These are phyloP conservation scores for Niveomyces coronatus DNA, from an alignment of 2,329 filamentous ascomycete species.

Conservation along the genomic window DNA sequence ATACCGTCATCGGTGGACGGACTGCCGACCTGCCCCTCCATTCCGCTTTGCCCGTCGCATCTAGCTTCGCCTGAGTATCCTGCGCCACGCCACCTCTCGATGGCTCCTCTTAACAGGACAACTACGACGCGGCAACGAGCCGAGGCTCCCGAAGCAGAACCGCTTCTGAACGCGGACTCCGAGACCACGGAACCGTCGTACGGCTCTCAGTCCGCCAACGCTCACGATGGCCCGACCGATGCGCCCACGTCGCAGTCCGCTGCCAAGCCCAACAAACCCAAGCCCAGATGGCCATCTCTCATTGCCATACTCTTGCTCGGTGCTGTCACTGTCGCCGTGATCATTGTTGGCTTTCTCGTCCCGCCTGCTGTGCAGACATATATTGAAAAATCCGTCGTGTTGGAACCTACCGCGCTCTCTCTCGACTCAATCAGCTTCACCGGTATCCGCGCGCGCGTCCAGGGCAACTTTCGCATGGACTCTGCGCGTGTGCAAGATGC, in stretches of 20 bases:
- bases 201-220: conserved; percentile 1
- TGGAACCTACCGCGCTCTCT: conserved; percentile 75
- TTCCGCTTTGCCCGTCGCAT: too few relatives aligned
- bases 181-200: conserved; percentile 1
- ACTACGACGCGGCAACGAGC: conserved; percentile 1
- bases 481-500: conserved; percentile 62
- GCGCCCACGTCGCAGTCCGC: conserved; percentile 1
- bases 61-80: too few relatives aligned
- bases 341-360: conserved; percentile 69
- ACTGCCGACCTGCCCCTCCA: too few relatives aligned
- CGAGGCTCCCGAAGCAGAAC: conserved; percentile 3
- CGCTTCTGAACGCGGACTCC: conserved; percentile 1
- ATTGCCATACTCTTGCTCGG: conserved; percentile 61
- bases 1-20: too few relatives aligned
- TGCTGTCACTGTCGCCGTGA: conserved; percentile 52
- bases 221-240: conserved; percentile 4
- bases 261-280: conserved; percentile 11
- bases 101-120: conserved; percentile 2
- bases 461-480: conserved; percentile 75
- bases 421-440: conserved; percentile 74
- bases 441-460: conserved; percentile 69
- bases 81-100: conserved; percentile 2
- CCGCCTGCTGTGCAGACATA: conserved; percentile 78
- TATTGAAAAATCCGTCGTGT: conserved; percentile 68
- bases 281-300: conserved; percentile 61